These are phyloP conservation scores for Plectosphaerella cucumerina DNA, from an alignment of 2,329 filamentous ascomycete genomes.

Conservation along the genomic window DNA sequence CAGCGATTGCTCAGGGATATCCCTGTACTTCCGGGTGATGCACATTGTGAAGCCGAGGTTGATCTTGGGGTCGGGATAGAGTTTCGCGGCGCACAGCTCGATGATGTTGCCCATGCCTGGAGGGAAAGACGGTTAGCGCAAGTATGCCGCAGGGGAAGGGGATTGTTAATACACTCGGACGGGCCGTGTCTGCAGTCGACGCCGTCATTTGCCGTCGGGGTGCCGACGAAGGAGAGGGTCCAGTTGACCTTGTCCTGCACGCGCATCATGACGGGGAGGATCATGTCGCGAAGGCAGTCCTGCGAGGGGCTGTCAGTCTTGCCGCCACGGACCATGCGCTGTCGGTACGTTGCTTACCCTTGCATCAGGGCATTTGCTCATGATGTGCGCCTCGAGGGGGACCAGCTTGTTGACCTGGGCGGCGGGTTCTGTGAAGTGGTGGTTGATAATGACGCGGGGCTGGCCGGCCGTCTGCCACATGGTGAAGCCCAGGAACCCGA, in stretches of 20 bases:
- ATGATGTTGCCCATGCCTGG: constrained; percentile 82
- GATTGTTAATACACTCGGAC: constrained; percentile 57
- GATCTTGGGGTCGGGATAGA: constrained; percentile 81
- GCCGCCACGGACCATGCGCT: background rate
- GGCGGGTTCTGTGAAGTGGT: background rate
- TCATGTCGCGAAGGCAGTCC: constrained; percentile 74
- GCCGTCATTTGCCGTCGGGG: constrained; percentile 72
- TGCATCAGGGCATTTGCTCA: constrained; percentile 95
- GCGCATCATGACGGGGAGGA: constrained; percentile 82
- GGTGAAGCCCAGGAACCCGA: constrained; percentile 6
- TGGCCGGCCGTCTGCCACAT: constrained; percentile 3
- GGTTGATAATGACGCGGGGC: background rate
- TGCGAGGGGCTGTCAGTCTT: constrained; percentile 15
- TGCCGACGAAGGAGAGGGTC: constrained; percentile 83
- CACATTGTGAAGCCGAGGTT: constrained; percentile 94
- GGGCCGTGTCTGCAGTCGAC: constrained; percentile 88
- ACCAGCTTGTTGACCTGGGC: constrained; percentile 41
- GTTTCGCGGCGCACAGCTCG: constrained; percentile 80
- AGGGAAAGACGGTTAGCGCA: background rate
- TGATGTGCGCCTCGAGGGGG: constrained; percentile 89
- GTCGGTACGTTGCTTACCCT: constrained; percentile 36
- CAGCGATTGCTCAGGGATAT: constrained; percentile 75
- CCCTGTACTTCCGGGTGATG: constrained; percentile 67
- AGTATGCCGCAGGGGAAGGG: background rate
- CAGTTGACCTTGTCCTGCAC: constrained; percentile 86